Conservation (phyloP, 2,329 filamentous ascomycete genomes). For the Akanthomyces dipterigenus region DNA sequence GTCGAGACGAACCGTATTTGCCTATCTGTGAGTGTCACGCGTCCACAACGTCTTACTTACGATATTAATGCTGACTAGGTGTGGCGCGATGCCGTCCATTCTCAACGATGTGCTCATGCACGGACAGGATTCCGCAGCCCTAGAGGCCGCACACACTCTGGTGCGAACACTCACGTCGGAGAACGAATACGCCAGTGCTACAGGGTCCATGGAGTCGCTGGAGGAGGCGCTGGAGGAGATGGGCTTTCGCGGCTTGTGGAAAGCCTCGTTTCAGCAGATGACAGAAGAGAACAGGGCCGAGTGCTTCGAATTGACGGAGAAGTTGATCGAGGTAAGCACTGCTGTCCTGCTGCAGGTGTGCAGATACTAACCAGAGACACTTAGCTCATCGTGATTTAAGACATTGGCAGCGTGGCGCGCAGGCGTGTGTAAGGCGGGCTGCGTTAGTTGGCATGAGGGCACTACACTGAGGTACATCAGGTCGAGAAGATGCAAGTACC, state of each 20-base stretch:
- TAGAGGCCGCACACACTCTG: constrained; percentile 54
- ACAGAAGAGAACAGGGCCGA: constrained; percentile 43
- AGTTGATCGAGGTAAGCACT: constrained; percentile 50
- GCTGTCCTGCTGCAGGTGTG: not conserved
- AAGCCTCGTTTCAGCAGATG: constrained; percentile 45
- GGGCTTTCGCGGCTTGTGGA: constrained; percentile 59
- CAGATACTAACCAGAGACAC: not conserved
- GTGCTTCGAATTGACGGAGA: constrained; percentile 50
- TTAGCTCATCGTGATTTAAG: constrained; percentile 13
- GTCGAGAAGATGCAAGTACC: not conserved
- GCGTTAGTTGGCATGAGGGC: not conserved
- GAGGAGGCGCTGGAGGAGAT: constrained; percentile 50
- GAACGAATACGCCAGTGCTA: constrained; percentile 40
- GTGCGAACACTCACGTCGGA: constrained; percentile 53
- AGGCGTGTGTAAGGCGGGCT: not conserved
- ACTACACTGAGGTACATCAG: not conserved
- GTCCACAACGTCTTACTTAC: not conserved
- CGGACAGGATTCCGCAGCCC: constrained; percentile 53
- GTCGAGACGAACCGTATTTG: constrained; percentile 48
- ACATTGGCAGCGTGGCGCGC: too few relatives aligned
- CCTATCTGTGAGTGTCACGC: constrained; percentile 41
- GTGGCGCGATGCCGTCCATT: constrained; percentile 48
- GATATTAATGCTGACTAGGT: constrained; percentile 26
- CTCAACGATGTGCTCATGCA: constrained; percentile 57
- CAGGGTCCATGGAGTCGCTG: constrained; percentile 42